Evolutionary conservation across 352 stramenopile genomes (phyloP), one percentile per base, ranked within the genome.

Genomic region (Phytopythium oedochilum): DNA sequence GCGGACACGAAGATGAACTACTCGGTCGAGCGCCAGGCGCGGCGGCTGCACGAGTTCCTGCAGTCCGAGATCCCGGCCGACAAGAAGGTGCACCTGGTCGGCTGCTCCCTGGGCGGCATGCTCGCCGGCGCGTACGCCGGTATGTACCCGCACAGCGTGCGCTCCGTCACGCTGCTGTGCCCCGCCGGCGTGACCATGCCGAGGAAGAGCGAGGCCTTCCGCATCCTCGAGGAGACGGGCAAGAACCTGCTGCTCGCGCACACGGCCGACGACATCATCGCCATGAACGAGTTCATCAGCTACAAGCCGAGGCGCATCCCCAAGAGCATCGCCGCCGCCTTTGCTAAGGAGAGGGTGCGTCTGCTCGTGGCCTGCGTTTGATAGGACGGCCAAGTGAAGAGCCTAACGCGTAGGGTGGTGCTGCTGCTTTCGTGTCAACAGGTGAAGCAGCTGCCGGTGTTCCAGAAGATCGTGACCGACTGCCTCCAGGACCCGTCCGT

Each of bases 21-120:
- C 57, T 73, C 68, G 0, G 74, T 82, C 45, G 71, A 75, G 23
- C 64, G 65, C 5, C 82, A 92, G 40, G 77, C 79, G 15, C 38
- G 63, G 15, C 66, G 79, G 2, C 60, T 92, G 48, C 68, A 88
- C 53, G 50, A 70, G 31, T 89, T 92, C 47, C 55, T 92, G 8
- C 57, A 84, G 23, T 69, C 63, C 23, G 69, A 75, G 20, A 60
- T 92, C 25, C 57, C 64, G 5, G 28, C 62, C 10, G 60, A 78
- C 51, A 73, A 75, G 50, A 84, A 83, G 59, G 65, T 92, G n/a
- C 82, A 92, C 44, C 44, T 92, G 9, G 61, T 89, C 18, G 82
- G 82, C 9, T 88, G 78, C 60, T 88, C 76, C 44, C 89, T 92
- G 82, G 82, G 82, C 39, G 82, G 78, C 15, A 86, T 92, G 76